phyloP scores from a whole-genome alignment of 495 filamentous ascomycete genomes.

The Hyaloscypha finlandica region DNA sequence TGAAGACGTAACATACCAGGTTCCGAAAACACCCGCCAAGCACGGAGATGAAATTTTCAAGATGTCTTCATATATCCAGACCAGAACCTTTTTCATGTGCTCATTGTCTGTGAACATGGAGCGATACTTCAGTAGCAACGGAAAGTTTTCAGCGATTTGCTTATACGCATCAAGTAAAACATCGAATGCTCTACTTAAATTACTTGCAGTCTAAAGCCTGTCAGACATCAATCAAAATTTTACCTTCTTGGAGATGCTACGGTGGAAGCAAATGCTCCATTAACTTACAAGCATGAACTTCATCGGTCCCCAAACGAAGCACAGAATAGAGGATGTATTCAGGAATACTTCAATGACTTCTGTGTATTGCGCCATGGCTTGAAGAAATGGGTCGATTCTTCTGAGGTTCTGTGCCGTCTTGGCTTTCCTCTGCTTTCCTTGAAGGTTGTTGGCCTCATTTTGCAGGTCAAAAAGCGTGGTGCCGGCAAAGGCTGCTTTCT shows the following conservation, averaged over 20 bases:
- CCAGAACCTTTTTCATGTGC: conserved; percentile 37
- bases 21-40: conserved; percentile 37
- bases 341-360: conserved; percentile 41
- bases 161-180: conserved; percentile 45
- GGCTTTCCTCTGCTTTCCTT: conserved; percentile 36
- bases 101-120: conserved; percentile 34
- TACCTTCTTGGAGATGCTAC: background rate
- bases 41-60: conserved; percentile 44
- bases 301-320: conserved; percentile 46
- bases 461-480: conserved; percentile 16
- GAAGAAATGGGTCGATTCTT: conserved; percentile 42
- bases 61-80: conserved; percentile 48
- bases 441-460: conserved; percentile 34
- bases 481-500: conserved; percentile 19
- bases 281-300: conserved; percentile 34
- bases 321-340: conserved; percentile 37
- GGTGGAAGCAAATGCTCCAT: background rate
- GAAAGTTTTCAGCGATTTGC: conserved; percentile 42
- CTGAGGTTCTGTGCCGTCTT: conserved; percentile 40
- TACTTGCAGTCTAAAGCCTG: conserved; percentile 15
- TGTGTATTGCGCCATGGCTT: conserved; percentile 43
- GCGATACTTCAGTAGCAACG: conserved; percentile 38
- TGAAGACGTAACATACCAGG: conserved; percentile 3
- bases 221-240: background rate
- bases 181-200: conserved; percentile 35